Base-by-base conservation (phyloP, 169 alveolate genomes). In the Babesia bovis region DNA sequence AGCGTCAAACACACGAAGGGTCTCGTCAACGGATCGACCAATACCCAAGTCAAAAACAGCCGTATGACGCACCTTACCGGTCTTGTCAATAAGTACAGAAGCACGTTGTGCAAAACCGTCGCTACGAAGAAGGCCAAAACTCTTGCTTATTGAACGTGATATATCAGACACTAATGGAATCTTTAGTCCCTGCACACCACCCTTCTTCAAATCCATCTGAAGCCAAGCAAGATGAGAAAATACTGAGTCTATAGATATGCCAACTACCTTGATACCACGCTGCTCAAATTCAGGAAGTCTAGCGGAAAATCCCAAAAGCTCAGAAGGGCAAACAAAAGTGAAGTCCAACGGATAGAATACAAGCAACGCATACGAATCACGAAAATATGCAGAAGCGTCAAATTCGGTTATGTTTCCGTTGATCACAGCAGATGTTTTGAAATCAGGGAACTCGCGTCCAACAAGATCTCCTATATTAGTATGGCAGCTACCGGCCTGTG, bases 251-350 rank as follows among this genome's bases (percentile, higher is more conserved):
- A 89, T 92, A 9, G 93, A 85, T 33, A 89, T 83, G 21, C 93
- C 94, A 45, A 86, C 55, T 36, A 89, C 77, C 70, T 89, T 87
- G 36, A 87, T 87, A 49, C 79, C 78, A 33, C 88, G 70, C 30
- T 74, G 66, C 53, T 85, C 87, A 71, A 89, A 89, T 23, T 76
- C 83, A 33, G 77, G 45, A 21, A 79, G 59, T 32, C 90, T 84
- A 49, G 83, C 88, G 36, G 88, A 78, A 36, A 89, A 86, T 38
- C 89, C 91, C 68, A 89, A 66, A 26, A 89, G 79, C 85, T 89
- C 94, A 30, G 94, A 79, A 23, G 94, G 94, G 40, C 94, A 89
- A 23, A 89, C 94, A 42, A 89, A 89, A 44, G 94, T 89, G 44
- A 83, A 89, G 61, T 89, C 90, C 73, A 89, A 61, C 12, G 94